These are phyloP conservation scores for Pulveroboletus ravenelii DNA, from an alignment of 768 basidiomycete species.

Conservation along the genomic window DNA sequence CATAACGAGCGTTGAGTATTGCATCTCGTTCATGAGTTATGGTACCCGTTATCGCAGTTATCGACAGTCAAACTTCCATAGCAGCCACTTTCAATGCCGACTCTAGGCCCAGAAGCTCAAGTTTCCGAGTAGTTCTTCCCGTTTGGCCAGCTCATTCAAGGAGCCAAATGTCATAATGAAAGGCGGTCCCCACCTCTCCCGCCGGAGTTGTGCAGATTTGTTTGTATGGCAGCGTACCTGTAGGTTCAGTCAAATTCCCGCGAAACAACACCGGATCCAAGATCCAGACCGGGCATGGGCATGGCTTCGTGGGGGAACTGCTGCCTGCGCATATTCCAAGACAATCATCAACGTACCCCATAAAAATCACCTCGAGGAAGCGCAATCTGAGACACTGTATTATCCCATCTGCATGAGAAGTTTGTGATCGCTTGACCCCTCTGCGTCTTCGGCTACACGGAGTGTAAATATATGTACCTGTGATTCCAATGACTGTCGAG, in stretches of 20 bases:
- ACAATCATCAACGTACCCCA: conserved; percentile 2
- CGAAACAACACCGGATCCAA: no score
- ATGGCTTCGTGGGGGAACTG: no score
- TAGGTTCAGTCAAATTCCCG: no score
- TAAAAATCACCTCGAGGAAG: conserved; percentile 23
- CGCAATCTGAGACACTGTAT: background rate
- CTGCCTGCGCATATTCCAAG: no score
- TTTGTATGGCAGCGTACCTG: conserved; percentile 17
- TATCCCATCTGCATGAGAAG: conserved; percentile 19
- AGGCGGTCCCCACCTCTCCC: conserved; percentile 18
- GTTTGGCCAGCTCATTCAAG: conserved; percentile 20
- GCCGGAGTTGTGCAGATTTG: conserved; percentile 6
- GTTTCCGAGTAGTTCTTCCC: conserved; percentile 15
- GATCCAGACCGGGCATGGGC: no score
- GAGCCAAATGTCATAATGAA: conserved; percentile 30
- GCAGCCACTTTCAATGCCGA: conserved; percentile 17
- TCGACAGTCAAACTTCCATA: conserved; percentile 11
- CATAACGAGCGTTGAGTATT: conserved; percentile 13
- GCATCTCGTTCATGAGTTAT: no score
- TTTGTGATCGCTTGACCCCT: conserved; percentile 18
- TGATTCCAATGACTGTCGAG: conserved; percentile 2
- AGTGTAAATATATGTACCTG: conserved; percentile 17
- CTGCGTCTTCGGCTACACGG: conserved; percentile 8
- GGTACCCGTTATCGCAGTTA: background rate
- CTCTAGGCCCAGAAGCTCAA: conserved; percentile 12